These are phyloP conservation scores for Rugosomyces carneus DNA, from an alignment of 1,284 basidiomycete species.

Conservation along the genomic window DNA sequence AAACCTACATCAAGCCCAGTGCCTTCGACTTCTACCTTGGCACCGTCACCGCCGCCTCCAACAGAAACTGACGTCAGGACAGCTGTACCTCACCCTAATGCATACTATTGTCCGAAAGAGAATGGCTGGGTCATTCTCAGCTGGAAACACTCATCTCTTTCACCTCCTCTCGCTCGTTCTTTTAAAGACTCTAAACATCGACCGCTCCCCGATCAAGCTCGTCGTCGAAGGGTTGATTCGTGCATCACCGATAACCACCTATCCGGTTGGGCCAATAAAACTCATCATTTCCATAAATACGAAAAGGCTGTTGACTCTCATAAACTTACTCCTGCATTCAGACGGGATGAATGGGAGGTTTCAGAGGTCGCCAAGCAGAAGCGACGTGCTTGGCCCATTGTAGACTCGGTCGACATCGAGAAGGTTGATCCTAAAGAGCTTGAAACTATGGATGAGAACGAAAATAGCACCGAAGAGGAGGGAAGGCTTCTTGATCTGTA, in stretches of 20 bases:
- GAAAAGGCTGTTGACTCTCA: slow-evolving; percentile 58
- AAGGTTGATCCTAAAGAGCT: slow-evolving; percentile 27
- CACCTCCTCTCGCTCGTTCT: slow-evolving; percentile 53
- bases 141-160: slow-evolving; percentile 55
- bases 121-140: slow-evolving; percentile 73
- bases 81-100: slow-evolving; percentile 71
- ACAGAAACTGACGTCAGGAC: slow-evolving; percentile 54
- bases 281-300: slow-evolving; percentile 77
- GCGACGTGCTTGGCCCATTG: slow-evolving; percentile 37
- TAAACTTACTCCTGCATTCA: slow-evolving; percentile 58
- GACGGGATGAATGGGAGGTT: slow-evolving; percentile 51
- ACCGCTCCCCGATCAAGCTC: slow-evolving; percentile 48
- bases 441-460: slow-evolving; percentile 26
- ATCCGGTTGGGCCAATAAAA: slow-evolving; percentile 48
- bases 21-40: slow-evolving; percentile 21
- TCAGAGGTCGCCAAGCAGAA: slow-evolving; percentile 41
- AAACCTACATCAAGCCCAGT: slow-evolving; percentile 18
- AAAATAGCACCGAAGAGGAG: slow-evolving; percentile 33
- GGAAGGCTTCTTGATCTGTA: slow-evolving; percentile 69
- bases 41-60: slow-evolving; percentile 32
- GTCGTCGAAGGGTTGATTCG: slow-evolving; percentile 42
- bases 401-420: slow-evolving; percentile 30
- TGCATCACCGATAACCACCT: slow-evolving; percentile 47
- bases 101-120: slow-evolving; percentile 73
- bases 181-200: slow-evolving; percentile 36